Evolutionary conservation across 177 flowering plant species (phyloP).

Genomic region (Vitis hybrid): DNA sequence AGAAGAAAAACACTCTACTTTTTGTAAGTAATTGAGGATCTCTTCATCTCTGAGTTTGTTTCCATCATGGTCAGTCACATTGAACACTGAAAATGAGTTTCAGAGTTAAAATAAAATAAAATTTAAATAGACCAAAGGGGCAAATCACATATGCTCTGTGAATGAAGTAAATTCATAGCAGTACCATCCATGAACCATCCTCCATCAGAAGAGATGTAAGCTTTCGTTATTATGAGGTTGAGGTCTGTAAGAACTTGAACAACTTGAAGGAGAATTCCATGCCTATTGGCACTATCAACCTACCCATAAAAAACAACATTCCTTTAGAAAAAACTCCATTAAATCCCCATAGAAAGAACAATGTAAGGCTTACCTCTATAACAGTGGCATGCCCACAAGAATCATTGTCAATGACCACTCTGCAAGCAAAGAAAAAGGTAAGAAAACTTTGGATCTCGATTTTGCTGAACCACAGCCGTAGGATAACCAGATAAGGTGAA

Average conservation of each 20-base stretch:
- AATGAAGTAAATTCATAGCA: neutral
- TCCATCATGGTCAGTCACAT: conserved; percentile 59
- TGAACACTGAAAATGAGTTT: conserved; percentile 47
- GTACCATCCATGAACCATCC: conserved; percentile 95
- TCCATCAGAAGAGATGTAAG: conserved; percentile 81
- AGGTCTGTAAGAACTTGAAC: conserved; percentile 74
- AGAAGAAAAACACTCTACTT: conserved; percentile 27
- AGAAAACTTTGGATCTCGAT: no score
- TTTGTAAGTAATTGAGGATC: conserved; percentile 39
- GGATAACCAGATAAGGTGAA: neutral
- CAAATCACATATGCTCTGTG: neutral
- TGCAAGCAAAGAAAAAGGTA: conserved; percentile 16
- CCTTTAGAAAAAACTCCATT: neutral
- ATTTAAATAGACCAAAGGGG: neutral
- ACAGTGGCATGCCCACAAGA: conserved; percentile 44
- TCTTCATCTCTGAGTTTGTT: conserved; percentile 54
- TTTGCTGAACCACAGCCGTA: neutral
- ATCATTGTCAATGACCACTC: conserved; percentile 57
- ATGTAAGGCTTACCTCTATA: conserved; percentile 31
- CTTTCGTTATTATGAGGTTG: conserved; percentile 66
- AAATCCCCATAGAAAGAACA: neutral
- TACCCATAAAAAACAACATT: conserved; percentile 12
- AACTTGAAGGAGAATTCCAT: conserved; percentile 73
- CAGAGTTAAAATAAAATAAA: neutral
- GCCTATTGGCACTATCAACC: conserved; percentile 73